Evolutionary conservation across 2,329 filamentous ascomycete genomes (phyloP), one percentile per base, ranked within the genome.

Genomic region (Monosporascus sp.): DNA sequence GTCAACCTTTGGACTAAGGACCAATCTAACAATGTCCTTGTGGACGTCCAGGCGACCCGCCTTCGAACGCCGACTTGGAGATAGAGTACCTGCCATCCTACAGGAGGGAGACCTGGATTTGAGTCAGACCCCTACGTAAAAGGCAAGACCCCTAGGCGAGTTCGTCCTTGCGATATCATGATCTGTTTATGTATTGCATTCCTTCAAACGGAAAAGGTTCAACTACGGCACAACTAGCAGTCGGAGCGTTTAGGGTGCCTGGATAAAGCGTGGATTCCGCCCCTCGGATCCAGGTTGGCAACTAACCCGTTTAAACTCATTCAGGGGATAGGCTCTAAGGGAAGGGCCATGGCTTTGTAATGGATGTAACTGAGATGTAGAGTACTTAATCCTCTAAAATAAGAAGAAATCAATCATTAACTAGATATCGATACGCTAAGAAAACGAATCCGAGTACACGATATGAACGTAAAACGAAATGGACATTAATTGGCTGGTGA

Each of bases 61-160:
- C 26, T 27, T 27, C 26, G 26, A 27, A 27, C 26, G 2, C 26
- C 26, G 26, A 1, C 7, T 27, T 3, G 26, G 26, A 8, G 26
- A 27, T 27, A 7, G 26, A 27, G 7, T 8, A 27, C 7, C 8
- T 8, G 26, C 26, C 26, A 27, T 27, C 24, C 7, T 7, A 27
- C 1, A 27, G 26, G 26, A 27, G 8, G 26, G 7, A 27, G 2
- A 7, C 26, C 26, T 27, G 8, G 7, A 27, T 27, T 8, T 1
- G 26, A 9, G 2, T 27, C 26, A 27, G 8, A 27, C 26, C 22
- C 19, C 22, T 24, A 43, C 19, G 69, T 53, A 73, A 73, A 20
- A 73, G 67, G 44, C 68, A 69, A 2, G 69, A 69, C 20, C 79
- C 69, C 56, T 81, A 81, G 45, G 76, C 79, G 0, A 73, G 66